A percentile compares a stretch with the other conserved stretches of the same genome.
phyloP scores from a whole-genome alignment of 208 protist species.

The Angomonas ambiguus region DNA sequence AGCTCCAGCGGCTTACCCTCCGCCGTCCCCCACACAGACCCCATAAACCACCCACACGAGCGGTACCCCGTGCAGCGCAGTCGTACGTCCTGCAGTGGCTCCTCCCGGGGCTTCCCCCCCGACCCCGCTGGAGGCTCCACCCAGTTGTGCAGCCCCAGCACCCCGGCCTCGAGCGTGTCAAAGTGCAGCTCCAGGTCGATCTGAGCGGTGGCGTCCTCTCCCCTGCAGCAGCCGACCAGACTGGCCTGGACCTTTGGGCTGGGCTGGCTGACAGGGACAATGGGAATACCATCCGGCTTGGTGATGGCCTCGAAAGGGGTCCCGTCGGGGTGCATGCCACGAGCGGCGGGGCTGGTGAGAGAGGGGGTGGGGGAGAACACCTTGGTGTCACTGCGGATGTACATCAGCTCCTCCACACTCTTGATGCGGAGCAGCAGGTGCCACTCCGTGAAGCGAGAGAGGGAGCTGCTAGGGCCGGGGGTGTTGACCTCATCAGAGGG shows the following conservation, averaged over 20 bases:
- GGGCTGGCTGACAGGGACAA: constrained; percentile 26
- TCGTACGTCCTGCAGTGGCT: constrained; percentile 51
- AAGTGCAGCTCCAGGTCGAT: constrained; percentile 77
- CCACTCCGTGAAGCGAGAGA: constrained; percentile 73
- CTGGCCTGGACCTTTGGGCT: background rate
- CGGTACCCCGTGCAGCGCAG: constrained; percentile 71
- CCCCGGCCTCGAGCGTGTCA: constrained; percentile 54
- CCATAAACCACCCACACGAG: constrained; percentile 80
- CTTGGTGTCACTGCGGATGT: constrained; percentile 66
- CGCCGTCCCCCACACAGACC: constrained; percentile 39
- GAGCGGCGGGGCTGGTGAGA: constrained; percentile 45
- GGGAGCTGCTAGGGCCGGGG: constrained; percentile 19
- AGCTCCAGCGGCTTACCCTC: constrained; percentile 17
- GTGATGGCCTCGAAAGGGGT: constrained; percentile 33
- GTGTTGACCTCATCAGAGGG: constrained; percentile 14
- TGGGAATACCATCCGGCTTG: constrained; percentile 51
- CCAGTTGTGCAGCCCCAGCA: constrained; percentile 39
- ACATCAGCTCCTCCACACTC: constrained; percentile 73
- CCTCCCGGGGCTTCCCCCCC: constrained; percentile 21
- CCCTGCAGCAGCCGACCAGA: constrained; percentile 4
- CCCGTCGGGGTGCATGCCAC: constrained; percentile 48
- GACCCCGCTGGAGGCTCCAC: background rate
- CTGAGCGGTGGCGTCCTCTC: constrained; percentile 24
- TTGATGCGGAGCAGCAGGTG: constrained; percentile 78
- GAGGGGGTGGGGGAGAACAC: constrained; percentile 73